Percentiles rank a stretch among this genome's conserved stretches.
Evolutionary conservation across 2,329 filamentous ascomycete genomes (phyloP).

Genomic region (Stachybotrys chlorohalonatus): DNA sequence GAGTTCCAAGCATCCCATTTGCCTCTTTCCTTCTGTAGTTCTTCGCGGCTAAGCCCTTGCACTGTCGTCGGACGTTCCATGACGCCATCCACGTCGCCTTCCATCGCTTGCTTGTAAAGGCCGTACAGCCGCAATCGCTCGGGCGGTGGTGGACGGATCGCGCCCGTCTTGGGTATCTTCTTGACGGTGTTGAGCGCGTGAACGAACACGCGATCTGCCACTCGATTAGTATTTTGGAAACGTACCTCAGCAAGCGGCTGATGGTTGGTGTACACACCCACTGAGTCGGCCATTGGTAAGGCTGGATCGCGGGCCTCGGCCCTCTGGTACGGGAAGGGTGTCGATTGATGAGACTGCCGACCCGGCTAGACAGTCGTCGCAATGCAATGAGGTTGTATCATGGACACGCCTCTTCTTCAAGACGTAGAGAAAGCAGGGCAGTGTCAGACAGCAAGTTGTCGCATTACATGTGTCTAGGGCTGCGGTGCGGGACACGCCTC

Average conservation of each 20-base stretch:
- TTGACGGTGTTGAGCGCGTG: constrained; percentile 98
- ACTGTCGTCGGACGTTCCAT: constrained; percentile 67
- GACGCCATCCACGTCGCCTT: constrained; percentile 90
- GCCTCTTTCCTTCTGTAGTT: constrained; percentile 49
- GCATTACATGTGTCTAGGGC: not conserved
- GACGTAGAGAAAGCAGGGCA: not conserved
- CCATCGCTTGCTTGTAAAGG: constrained; percentile 98
- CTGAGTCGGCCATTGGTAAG: constrained; percentile 16
- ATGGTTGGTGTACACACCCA: constrained; percentile 13
- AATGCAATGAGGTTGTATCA: not conserved
- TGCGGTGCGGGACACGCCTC: not conserved
- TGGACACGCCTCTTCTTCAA: not conserved
- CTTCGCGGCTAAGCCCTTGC: constrained; percentile 38
- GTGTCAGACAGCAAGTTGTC: not conserved
- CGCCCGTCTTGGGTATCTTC: constrained; percentile 90
- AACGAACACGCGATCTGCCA: constrained; percentile 88
- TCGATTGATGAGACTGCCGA: no score
- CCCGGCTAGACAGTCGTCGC: not conserved
- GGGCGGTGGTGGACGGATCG: constrained; percentile 73
- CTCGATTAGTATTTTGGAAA: not conserved
- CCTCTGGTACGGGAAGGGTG: not conserved
- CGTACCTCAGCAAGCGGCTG: not conserved
- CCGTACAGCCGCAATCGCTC: constrained; percentile 92
- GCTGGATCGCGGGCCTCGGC: not conserved
- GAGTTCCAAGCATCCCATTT: constrained; percentile 95